Percentiles rank a stretch among this genome's conserved stretches.
These are phyloP conservation scores for Deuterostichococcus epilithicus DNA, from an alignment of 139 green algal genomes.

Conservation along the genomic window DNA sequence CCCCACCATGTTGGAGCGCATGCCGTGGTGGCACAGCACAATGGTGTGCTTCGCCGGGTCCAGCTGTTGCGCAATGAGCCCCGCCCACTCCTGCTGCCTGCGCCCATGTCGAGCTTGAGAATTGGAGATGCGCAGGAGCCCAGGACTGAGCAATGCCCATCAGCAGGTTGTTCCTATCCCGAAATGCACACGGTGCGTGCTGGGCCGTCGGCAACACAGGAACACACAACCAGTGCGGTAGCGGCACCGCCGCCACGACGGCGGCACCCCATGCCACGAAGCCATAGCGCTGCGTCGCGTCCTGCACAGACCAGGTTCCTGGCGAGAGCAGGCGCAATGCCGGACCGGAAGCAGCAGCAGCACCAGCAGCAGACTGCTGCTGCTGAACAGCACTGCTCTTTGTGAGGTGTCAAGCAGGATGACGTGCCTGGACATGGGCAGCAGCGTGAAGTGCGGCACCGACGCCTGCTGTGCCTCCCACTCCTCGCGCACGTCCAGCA, in stretches of 20 bases:
- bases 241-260: too few species aligned
- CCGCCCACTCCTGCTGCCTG: slow-evolving; percentile 36
- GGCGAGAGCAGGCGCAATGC: too few species aligned
- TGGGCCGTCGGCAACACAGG: too few species aligned
- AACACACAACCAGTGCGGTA: too few species aligned
- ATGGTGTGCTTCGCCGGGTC: slow-evolving; percentile 61
- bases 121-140: too few species aligned
- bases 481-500: slow-evolving; percentile 45
- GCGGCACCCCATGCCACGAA: too few species aligned
- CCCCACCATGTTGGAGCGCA: slow-evolving; percentile 45
- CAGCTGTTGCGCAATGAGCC: slow-evolving; percentile 30
- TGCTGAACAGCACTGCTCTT: not conserved
- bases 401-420: not conserved
- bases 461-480: slow-evolving; percentile 26
- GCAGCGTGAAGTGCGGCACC: slow-evolving; percentile 23
- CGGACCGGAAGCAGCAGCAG: not conserved
- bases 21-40: slow-evolving; percentile 83
- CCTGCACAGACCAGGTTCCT: too few species aligned
- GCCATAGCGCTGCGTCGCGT: too few species aligned
- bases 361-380: not conserved
- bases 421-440: slow-evolving; percentile 3
- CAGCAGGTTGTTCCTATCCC: too few species aligned
- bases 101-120: not conserved
- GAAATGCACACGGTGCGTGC: too few species aligned
- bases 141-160: too few species aligned